Evolutionary conservation across 2,329 filamentous ascomycete genomes (phyloP), one percentile per base, ranked within the genome.

Genomic region (Kalmusia sp.): DNA sequence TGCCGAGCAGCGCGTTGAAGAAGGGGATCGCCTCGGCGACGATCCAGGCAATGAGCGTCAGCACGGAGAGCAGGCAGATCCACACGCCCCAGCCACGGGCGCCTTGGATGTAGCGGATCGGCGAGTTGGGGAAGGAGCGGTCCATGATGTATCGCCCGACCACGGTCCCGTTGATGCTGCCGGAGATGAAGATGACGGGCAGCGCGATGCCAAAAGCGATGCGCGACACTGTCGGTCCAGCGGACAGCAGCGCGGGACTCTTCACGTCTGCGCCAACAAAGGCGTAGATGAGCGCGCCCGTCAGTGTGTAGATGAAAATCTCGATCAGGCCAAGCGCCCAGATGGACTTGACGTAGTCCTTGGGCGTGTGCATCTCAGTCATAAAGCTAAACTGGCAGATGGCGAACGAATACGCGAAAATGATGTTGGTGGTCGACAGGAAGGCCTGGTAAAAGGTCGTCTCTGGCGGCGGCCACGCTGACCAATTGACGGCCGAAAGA

Each of bases 141-240:
- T 70, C 88, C 89, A 73, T 70, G 59, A 90, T 79, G 67, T 88
- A 88, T 64, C 88, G 88, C 45, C 81, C 80, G 7, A 87, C 86
- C 2, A 91, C 84, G 56, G 89, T 86, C 22, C 83, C 86, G 70
- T 89, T 88, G 64, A 92, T 89, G 17, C 89, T 65, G 49, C 88
- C 88, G 0, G 87, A 87, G 51, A 92, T 86, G 55, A 91, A 80
- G 59, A 91, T 91, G 24, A 90, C 90, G 27, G 88, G 87, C 3
- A 88, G 80, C 0, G 88, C 88, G 52, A 91, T 77, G 27, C 86
- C 87, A 74, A 87, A 91, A n/a, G 89, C 88, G 12, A 88, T 77
- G 66, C 89, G 89, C n/a, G 84, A 80, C 40, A 90, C 77, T 0
- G 80, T 70, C 5, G 70, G 64, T 4, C 82, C 80, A 4, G 87